Base-by-base conservation (phyloP, 225 moss, liverwort and hornwort genomes). In the Takakia lepidozioides region DNA sequence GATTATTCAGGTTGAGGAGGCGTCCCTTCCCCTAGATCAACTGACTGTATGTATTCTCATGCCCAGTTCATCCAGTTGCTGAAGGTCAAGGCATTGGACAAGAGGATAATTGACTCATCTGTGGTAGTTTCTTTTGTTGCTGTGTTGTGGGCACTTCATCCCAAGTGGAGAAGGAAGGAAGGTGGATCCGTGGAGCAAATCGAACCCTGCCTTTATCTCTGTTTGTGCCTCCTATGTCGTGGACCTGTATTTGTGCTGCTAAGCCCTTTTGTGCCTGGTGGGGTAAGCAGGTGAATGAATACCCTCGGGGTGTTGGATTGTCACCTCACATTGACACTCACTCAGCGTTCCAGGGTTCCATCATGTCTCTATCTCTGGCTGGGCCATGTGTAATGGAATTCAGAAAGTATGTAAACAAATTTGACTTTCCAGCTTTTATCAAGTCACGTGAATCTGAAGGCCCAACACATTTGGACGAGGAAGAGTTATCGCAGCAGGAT, bases 241-340 rank as follows among this genome's bases (percentile, higher is more conserved):
- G n/a, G n/a, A n/a, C n/a, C n/a, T n/a, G n/a, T n/a, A n/a, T n/a
- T n/a, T n/a, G n/a, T n/a, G n/a, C n/a, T n/a, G n/a, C n/a, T n/a
- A n/a, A n/a, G n/a, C n/a, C n/a, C 18, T 18, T 15, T 11, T 48
- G 40, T 48, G 19, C 5, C 15, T 20, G 20, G 10, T 20, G 21
- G 14, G 24, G 0, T 43, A 43, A n/a, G 55, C 85, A 93, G 93
- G 75, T 98, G 1, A 98, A 98, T 59, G 98, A 98, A 44, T 98
- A 98, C 70, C 87, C 87, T 27, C 85, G 81, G 46, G 98, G 98
- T 61, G 87, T 98, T 55, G 91, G 98, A 48, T 76, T 98, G 48
- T 98, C 98, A 19, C 98, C 98, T 15, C 98, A 98, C 38, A 85
- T 98, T 40, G 98, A 98, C 55, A 98, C 98, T 14, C 98, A 98